Base-by-base conservation (phyloP, 441 rosid genomes). In the Aquilaria agallochum region DNA sequence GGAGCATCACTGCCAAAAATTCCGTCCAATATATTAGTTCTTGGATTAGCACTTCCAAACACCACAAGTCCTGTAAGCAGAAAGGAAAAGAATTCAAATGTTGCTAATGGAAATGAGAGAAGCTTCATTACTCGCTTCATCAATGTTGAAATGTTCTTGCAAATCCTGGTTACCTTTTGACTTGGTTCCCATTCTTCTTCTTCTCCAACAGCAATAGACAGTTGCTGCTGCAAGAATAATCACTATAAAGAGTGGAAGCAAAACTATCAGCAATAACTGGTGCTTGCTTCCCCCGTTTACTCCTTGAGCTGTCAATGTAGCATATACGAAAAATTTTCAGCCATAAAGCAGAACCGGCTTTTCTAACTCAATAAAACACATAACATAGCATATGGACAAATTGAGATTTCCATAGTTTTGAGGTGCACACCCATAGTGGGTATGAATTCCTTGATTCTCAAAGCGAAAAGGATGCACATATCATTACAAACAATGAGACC, bases 281-380 rank as follows among this genome's bases (percentile, higher is more conserved):
- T 14, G 40, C 46, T 60, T 70, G 53, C 62, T 59, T 48, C 36
- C 59, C 12, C 31, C 14, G 9, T 60, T 50, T 27, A 14, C 70
- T 40, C 42, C 75, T 58, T 72, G 74, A 63, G 81, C 81, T 78
- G 81, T 30, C 49, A 56, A 63, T 58, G 15, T 46, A 67, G 55
- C 31, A 55, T 42, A 2, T 4, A 36, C 42, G 0, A 20, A 20
- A 20, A 20, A 20, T 20, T 20, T 20, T 20, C 20, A 20, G 1
- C 20, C 0, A 20, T 20, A 0, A 20, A 20, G 20, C 20, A 20
- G 20, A 20, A 20, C 20, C 0, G 20, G 1, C 20, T 0, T 20
- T 20, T 20, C 20, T 20, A 20, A 20, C 20, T 20, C 20, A 20
- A 20, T 20, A 20, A 0, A 20, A 20, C 20, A 20, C 0, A 40